A percentile compares a stretch with the other conserved stretches of the same genome.
phyloP scores from a whole-genome alignment of 768 basidiomycete species.

The Cystofilobasidium ferigula region DNA sequence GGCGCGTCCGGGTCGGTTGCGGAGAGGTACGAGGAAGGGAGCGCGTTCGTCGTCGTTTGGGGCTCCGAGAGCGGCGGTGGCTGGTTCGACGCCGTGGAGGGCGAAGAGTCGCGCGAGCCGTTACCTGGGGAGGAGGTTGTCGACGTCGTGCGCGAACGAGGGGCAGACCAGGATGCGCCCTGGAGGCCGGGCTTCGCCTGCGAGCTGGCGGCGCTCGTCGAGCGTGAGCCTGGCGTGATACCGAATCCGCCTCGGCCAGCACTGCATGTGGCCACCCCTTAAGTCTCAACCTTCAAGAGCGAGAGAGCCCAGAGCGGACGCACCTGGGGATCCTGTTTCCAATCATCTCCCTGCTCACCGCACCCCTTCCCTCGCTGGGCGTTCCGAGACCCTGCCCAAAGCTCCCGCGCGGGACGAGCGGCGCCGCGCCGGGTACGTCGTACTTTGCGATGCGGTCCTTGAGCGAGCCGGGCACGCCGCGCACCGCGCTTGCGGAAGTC shows the following conservation, averaged over 20 bases:
- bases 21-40: constrained; percentile 5
- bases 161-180: not conserved
- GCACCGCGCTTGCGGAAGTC: not conserved
- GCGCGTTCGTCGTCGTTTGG: constrained; percentile 1
- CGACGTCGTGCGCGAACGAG: not conserved
- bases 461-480: constrained; percentile 3
- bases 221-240: not conserved
- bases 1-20: constrained; percentile 4
- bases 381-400: constrained; percentile 1
- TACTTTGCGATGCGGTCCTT: not conserved
- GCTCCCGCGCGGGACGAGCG: not conserved
- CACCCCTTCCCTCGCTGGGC: not conserved
- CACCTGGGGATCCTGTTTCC: constrained; percentile 11
- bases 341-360: not conserved
- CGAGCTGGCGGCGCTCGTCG: not conserved
- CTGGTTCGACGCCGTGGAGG: not conserved
- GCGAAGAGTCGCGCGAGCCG: not conserved
- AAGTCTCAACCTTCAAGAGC: not conserved
- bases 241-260: constrained; percentile 7
- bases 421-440: not conserved
- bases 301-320: not conserved
- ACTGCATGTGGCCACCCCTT: not conserved
- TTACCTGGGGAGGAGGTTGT: not conserved
- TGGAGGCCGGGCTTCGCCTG: not conserved
- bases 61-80: not conserved